Percentiles rank a stretch among this genome's conserved stretches.
These are phyloP conservation scores for Fagus sylvatica DNA, from an alignment of 306 rosid genomes.

Conservation along the genomic window DNA sequence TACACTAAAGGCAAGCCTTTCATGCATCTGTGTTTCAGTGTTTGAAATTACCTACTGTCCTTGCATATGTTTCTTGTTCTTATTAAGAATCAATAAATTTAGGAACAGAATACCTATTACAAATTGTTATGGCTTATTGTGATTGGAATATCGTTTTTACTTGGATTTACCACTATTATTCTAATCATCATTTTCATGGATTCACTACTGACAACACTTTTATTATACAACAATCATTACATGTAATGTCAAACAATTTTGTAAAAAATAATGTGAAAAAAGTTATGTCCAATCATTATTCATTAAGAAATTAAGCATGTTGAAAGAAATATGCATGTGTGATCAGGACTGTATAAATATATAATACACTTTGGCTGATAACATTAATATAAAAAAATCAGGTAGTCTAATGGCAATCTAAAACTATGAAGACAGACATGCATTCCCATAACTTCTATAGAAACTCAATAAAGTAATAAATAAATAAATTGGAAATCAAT, in stretches of 20 bases:
- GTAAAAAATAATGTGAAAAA: no score
- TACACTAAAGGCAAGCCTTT: neutral
- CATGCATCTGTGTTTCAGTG: neutral
- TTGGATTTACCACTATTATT: no score
- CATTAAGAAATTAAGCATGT: neutral
- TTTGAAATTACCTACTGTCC: neutral
- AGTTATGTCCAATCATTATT: no score
- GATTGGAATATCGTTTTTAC: no score
- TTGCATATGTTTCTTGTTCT: neutral
- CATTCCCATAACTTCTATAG: neutral
- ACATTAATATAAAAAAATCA: neutral
- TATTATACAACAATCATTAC: no score
- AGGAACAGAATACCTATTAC: no score
- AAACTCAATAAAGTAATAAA: neutral
- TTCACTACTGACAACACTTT: no score
- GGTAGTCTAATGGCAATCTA: neutral
- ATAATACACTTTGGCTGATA: neutral
- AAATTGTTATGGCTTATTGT: no score
- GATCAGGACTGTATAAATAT: neutral
- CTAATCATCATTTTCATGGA: no score
- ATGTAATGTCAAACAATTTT: no score
- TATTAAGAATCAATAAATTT: neutral
- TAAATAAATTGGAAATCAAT: neutral
- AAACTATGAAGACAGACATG: neutral
- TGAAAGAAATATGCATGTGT: neutral